These are phyloP conservation scores for Paxillus involutus DNA, from an alignment of 768 basidiomycete genomes.

Conservation along the genomic window DNA sequence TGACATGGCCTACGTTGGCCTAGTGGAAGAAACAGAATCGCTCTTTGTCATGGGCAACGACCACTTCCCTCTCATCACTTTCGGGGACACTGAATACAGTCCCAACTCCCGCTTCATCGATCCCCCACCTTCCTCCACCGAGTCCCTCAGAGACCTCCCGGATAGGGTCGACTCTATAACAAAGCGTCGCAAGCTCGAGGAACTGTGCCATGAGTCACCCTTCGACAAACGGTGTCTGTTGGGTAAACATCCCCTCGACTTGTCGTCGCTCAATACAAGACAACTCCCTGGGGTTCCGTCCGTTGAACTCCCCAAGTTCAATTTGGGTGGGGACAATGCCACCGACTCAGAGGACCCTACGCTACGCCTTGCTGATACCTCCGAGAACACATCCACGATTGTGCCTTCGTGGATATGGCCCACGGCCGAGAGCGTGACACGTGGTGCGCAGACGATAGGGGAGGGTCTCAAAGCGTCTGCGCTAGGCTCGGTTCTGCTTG, in stretches of 20 bases:
- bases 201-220: constrained; percentile 38
- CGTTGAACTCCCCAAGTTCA: constrained; percentile 27
- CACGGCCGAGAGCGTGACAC: constrained; percentile 4
- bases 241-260: constrained; percentile 57
- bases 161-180: constrained; percentile 46
- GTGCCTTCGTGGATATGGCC: constrained; percentile 14
- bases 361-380: constrained; percentile 16
- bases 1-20: constrained; percentile 78
- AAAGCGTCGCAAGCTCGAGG: constrained; percentile 41
- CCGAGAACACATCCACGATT: constrained; percentile 9
- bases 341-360: constrained; percentile 15
- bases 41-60: constrained; percentile 85
- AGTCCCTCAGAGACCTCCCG: constrained; percentile 33
- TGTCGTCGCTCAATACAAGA: constrained; percentile 47
- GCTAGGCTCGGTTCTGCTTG: constrained; percentile 24
- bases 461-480: constrained; percentile 13
- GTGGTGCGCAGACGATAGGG: constrained; percentile 6
- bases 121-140: constrained; percentile 31
- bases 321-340: constrained; percentile 6
- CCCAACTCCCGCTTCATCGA: constrained; percentile 35
- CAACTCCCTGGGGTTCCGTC: constrained; percentile 60
- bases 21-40: constrained; percentile 68
- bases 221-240: constrained; percentile 60
- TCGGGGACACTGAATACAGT: constrained; percentile 48
- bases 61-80: constrained; percentile 79